These are phyloP conservation scores for Osmanthus fragrans DNA, from an alignment of 257 asterid species.

Conservation along the genomic window DNA sequence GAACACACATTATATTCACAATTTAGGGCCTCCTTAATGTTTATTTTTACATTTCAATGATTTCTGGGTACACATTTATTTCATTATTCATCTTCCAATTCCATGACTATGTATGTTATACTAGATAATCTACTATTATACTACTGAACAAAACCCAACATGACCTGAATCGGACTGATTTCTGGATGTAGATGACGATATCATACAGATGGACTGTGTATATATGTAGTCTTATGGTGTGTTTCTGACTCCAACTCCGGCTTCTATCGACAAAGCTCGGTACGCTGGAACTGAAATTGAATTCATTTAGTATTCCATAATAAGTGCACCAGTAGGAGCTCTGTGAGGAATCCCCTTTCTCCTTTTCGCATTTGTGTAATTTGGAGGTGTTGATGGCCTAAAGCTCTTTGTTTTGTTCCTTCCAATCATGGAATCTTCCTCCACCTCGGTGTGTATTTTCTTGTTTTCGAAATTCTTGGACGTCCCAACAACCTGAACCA, in stretches of 20 bases:
- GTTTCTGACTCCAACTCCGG: constrained; percentile 39
- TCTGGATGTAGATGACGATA: not conserved
- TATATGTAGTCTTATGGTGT: not conserved
- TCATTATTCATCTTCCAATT: not conserved
- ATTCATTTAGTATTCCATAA: constrained; percentile 26
- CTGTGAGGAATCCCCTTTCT: constrained; percentile 55
- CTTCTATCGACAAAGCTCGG: constrained; percentile 40
- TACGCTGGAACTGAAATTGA: constrained; percentile 21
- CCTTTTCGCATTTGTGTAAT: constrained; percentile 31
- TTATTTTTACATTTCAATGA: not conserved
- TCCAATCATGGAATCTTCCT: constrained; percentile 24
- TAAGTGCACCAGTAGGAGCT: constrained; percentile 47
- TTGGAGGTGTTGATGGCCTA: constrained; percentile 48
- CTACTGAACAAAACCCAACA: not conserved
- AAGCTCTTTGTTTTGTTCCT: constrained; percentile 40
- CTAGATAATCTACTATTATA: not conserved
- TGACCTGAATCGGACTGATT: not conserved
- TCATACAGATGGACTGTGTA: not conserved
- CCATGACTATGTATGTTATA: not conserved
- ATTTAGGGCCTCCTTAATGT: not conserved
- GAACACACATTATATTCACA: not conserved
- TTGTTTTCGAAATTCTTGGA: constrained; percentile 38
- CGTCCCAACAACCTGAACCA: constrained; percentile 48
- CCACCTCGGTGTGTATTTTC: constrained; percentile 20
- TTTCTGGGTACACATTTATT: not conserved